Base-by-base conservation (phyloP, 768 basidiomycete genomes). In the Royoungia palumana region DNA sequence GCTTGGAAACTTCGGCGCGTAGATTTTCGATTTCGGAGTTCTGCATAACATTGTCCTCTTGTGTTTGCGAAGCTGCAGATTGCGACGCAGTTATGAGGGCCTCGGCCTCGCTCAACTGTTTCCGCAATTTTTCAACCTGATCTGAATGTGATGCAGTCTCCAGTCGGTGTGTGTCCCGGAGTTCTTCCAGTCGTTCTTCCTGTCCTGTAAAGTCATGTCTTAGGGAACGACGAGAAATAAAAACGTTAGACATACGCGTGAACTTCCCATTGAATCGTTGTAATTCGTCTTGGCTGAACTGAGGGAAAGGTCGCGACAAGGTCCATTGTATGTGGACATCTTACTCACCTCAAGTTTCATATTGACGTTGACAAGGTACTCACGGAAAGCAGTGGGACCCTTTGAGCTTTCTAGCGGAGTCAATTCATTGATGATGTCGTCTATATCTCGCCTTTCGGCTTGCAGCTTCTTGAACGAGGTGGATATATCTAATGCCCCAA, bases 261-360 rank as follows among this genome's bases (percentile, higher is more conserved):
- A 94, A 76, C 59, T 86, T 87, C 45, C 75, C 78, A 46, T 77
- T 83, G 25, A 96, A 69, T 36, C 85, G 78, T 55, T 81, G 83
- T 55, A 93, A 79, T 59, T 96, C 93, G n/a, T 82, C 82, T 57
- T 86, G 81, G 34, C 80, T 76, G 44, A 82, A 74, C 86, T 91
- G 50, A 20, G 44, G 30, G 19, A 9, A 41, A 13, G 11, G 22
- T 47, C 27, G 47, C 45, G 36, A 44, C 6, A 12, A 24, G 25
- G 24, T 27, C 13, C 34, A 8, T 42, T 35, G 17, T 34, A 21
- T 41, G 25, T 19, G 13, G 28, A 21, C 21, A 17, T 44, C 14
- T 14, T n/a, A 49, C 81, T 50, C 54, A 91, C 93, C 72, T 90
- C 82, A 9, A 76, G 70, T 63, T 91, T 94, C 21, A 78, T 70